These are phyloP conservation scores for Leccinum variicolor DNA, from an alignment of 768 basidiomycete genomes.

Conservation along the genomic window DNA sequence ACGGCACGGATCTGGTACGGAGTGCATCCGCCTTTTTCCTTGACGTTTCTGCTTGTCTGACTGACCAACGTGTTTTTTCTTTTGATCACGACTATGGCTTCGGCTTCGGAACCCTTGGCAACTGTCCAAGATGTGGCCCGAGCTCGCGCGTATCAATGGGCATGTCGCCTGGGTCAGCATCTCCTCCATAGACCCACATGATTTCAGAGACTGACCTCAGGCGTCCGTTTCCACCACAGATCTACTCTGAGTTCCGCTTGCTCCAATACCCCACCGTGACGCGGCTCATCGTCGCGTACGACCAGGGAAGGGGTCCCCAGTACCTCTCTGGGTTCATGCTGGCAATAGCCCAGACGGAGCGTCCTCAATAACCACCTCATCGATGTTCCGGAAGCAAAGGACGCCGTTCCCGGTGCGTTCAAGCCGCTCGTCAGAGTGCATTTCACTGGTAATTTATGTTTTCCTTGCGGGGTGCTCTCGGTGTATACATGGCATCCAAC, in stretches of 20 bases:
- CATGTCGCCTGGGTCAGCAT: conserved; percentile 65
- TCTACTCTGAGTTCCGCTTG: conserved; percentile 8
- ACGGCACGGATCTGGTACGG: conserved; percentile 59
- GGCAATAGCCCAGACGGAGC: conserved; percentile 3
- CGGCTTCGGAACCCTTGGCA: no score
- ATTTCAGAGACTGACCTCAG: background rate
- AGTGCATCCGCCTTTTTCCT: no score
- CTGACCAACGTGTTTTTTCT: no score
- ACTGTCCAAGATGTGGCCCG: conserved; percentile 65
- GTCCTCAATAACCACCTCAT: conserved; percentile 1
- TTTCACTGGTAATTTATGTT: conserved; percentile 46
- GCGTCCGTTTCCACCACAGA: background rate
- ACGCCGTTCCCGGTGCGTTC: conserved; percentile 15
- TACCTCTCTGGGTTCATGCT: conserved; percentile 1
- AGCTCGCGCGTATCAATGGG: conserved; percentile 57
- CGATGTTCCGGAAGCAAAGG: background rate
- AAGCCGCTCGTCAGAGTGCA: conserved; percentile 49
- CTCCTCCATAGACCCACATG: background rate
- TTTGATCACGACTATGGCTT: no score
- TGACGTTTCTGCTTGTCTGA: no score
- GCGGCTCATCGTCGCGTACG: conserved; percentile 2
- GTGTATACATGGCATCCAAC: background rate
- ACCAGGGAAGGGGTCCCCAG: background rate
- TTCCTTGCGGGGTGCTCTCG: background rate
- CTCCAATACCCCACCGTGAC: conserved; percentile 3